Evolutionary conservation across 257 asterid genomes (phyloP).

Genomic region (Eustoma russellianum): DNA sequence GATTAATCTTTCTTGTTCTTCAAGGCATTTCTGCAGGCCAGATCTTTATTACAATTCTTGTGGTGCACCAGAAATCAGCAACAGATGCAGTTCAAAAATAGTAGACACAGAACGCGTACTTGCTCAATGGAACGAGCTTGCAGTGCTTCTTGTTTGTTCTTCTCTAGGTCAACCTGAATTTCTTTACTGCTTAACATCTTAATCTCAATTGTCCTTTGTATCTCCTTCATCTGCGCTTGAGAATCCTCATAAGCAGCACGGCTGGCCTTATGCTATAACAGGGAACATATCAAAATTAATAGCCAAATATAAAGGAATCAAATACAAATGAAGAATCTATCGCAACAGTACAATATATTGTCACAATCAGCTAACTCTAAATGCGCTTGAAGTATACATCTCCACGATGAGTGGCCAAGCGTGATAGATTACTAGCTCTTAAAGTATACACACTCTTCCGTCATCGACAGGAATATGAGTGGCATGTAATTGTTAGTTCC

Average conservation of each 20-base stretch:
- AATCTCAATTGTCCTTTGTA: constrained; percentile 40
- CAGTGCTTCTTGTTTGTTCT: constrained; percentile 42
- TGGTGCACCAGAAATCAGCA: constrained; percentile 1
- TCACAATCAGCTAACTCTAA: no score
- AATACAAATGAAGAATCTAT: background rate
- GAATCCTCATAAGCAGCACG: constrained; percentile 80
- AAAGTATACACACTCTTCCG: no score
- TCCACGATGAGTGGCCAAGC: no score
- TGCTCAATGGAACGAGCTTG: constrained; percentile 64
- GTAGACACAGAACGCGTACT: constrained; percentile 27
- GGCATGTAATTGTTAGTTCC: no score
- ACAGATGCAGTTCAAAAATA: background rate
- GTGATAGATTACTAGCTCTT: no score
- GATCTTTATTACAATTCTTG: constrained; percentile 6
- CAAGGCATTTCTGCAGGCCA: constrained; percentile 40
- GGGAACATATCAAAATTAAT: constrained; percentile 2
- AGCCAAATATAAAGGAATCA: background rate
- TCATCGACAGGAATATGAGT: no score
- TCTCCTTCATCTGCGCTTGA: constrained; percentile 57
- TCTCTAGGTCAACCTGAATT: constrained; percentile 41
- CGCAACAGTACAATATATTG: no score
- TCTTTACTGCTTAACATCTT: constrained; percentile 37
- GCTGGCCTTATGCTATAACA: constrained; percentile 71
- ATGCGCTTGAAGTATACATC: no score
- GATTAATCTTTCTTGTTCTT: constrained; percentile 60